Percentiles rank a stretch among this genome's conserved stretches.
phyloP scores from a whole-genome alignment of 1,139 yeast genomes.

The Suzukiozyma palmioleophila region DNA sequence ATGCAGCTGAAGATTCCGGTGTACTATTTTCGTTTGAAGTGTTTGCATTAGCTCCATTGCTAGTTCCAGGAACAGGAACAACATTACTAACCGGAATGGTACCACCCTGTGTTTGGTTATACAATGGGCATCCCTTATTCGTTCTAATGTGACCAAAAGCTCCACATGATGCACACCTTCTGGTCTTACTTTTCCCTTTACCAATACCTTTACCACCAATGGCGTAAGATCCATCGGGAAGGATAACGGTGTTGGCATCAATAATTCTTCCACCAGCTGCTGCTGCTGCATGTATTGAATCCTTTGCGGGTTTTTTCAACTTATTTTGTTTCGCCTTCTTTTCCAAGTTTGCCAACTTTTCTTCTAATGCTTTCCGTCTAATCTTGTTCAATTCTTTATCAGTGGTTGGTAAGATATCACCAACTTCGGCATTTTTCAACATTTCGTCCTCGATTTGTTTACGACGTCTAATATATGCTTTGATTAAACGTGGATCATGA shows the following conservation, averaged over 20 bases:
- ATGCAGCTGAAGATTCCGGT: conserved; percentile 1
- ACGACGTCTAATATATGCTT: conserved; percentile 77
- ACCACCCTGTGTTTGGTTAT: conserved; percentile 28
- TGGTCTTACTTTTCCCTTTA: conserved; percentile 71
- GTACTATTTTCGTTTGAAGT: neutral
- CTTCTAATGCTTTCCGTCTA: conserved; percentile 74
- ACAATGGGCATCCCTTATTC: conserved; percentile 87
- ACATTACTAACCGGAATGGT: conserved; percentile 11
- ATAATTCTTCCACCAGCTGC: conserved; percentile 42
- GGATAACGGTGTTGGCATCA: conserved; percentile 40
- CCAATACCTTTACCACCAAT: conserved; percentile 64
- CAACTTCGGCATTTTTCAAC: conserved; percentile 51
- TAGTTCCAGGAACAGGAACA: conserved; percentile 3
- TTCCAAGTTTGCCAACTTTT: conserved; percentile 78
- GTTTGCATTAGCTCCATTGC: neutral
- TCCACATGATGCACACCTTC: conserved; percentile 94
- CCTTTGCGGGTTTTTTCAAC: conserved; percentile 35
- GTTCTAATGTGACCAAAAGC: conserved; percentile 93
- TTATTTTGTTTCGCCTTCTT: conserved; percentile 53
- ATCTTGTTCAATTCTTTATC: conserved; percentile 82
- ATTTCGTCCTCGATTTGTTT: conserved; percentile 72
- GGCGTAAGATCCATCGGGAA: conserved; percentile 45
- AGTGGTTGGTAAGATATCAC: conserved; percentile 72
- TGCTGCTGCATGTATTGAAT: conserved; percentile 44
- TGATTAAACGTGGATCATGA: conserved; percentile 80